Evolutionary conservation across 345 rosid genomes (phyloP).

Genomic region (Syzygium aqueum): DNA sequence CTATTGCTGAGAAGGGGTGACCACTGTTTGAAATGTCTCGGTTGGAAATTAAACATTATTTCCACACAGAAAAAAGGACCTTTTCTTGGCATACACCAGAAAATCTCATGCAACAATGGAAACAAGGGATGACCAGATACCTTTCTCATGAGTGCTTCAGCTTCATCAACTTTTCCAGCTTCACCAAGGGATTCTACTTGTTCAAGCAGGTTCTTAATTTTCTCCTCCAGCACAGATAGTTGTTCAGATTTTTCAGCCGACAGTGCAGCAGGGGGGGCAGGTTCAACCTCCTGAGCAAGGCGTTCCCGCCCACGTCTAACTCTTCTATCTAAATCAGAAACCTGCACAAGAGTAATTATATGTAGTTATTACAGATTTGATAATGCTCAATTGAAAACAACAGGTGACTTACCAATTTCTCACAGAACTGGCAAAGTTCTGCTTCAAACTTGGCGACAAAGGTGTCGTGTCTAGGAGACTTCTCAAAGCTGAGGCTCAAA

Average conservation of each 20-base stretch:
- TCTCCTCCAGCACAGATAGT: constrained; percentile 78
- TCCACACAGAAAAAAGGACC: not conserved
- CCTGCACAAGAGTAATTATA: constrained; percentile 26
- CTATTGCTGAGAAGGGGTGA: not conserved
- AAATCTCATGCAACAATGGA: not conserved
- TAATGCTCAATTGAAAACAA: not conserved
- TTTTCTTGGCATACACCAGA: not conserved
- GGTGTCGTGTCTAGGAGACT: constrained; percentile 67
- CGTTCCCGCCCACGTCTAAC: constrained; percentile 98
- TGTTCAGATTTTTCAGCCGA: constrained; percentile 83
- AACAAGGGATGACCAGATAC: constrained; percentile 15
- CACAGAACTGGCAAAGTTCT: constrained; percentile 89
- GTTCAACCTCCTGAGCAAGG: constrained; percentile 85
- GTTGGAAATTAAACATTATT: not conserved
- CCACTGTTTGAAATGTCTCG: not conserved
- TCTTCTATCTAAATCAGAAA: constrained; percentile 89
- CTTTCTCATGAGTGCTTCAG: constrained; percentile 99
- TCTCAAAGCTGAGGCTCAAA: constrained; percentile 67
- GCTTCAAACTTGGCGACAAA: constrained; percentile 80
- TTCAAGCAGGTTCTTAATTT: constrained; percentile 81
- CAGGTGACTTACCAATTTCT: constrained; percentile 62
- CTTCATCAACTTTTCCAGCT: constrained; percentile 98
- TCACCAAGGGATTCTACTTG: constrained; percentile 98
- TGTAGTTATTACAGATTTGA: not conserved
- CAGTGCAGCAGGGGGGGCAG: constrained; percentile 59